Evolutionary conservation across 345 rosid genomes (phyloP), one percentile per base, ranked within the genome.

Genomic region (Eutrema yunnanense): DNA sequence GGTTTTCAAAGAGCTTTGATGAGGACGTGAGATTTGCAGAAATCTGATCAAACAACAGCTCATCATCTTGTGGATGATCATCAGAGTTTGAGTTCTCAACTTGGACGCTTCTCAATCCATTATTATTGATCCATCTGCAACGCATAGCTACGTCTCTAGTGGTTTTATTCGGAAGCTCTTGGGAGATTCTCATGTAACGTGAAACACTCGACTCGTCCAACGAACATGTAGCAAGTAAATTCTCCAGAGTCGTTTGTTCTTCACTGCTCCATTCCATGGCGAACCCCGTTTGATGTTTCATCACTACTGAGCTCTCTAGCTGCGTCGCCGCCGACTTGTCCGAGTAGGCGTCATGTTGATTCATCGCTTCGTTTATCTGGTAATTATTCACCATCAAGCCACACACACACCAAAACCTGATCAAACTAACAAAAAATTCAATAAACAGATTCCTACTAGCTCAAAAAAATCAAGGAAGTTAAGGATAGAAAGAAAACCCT

Each of bases 61-160:
- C n/a, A n/a, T 81, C 86, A n/a, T 67, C 19, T 13, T 11, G 14
- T 37, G 44, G 37, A 50, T 22, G 22, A 22, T 22, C 26, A 22
- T 13, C n/a, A 16, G 55, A 26, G 16, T 22, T 19, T 32, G 64
- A 42, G 62, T 73, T 82, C 52, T 87, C 90, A 69, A 6, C 34
- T 76, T 81, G 85, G 77, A 53, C 75, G 82, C 76, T 89, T 77
- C 82, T 81, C 30, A 68, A 52, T 36, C 73, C 72, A 72, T 74
- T 19, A 19, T 19, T 19, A 19, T 0, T 82, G 43, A 86, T 79
- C 96, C 95, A 88, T 71, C 83, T 78, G 82, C 89, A 81, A 57
- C 95, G 96, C 79, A 80, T 56, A 27, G 95, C 96, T 56, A 92
- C 90, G 67, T 92, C 96, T 16, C 94, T 79, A 6, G 84, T 83